A percentile compares a stretch with the other conserved stretches of the same genome.
phyloP scores from a whole-genome alignment of 495 filamentous ascomycete species.

The Aspergillus sclerotioniger region DNA sequence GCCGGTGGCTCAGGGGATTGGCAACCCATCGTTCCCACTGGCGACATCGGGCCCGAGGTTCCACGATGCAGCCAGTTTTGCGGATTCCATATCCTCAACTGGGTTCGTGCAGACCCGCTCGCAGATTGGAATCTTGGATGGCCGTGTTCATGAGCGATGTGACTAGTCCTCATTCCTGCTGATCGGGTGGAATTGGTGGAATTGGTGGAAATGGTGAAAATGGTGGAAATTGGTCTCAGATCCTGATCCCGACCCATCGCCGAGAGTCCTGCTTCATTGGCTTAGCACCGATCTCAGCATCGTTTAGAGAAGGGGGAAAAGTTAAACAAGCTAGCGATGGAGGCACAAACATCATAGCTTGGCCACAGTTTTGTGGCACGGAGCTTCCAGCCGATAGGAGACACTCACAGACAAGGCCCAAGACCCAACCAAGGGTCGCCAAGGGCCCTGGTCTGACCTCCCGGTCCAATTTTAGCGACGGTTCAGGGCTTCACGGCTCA shows the following conservation, averaged over 20 bases:
- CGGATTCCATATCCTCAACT: neutral
- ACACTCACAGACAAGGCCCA: neutral
- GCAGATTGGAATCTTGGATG: slow-evolving; percentile 1
- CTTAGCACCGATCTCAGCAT: neutral
- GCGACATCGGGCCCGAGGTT: slow-evolving; percentile 1
- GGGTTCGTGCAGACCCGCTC: slow-evolving; percentile 6
- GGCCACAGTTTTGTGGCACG: neutral
- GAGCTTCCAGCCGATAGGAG: neutral
- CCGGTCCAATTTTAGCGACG: neutral
- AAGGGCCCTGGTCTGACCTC: neutral
- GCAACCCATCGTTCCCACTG: slow-evolving; percentile 8
- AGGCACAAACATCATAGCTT: neutral
- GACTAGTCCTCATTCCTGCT: neutral
- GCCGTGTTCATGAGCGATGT: neutral
- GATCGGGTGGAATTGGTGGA: neutral
- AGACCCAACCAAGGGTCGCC: neutral
- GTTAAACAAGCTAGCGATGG: neutral
- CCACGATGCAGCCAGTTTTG: slow-evolving; percentile 3
- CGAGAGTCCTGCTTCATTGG: neutral
- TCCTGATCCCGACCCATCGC: neutral
- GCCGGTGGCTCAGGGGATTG: neutral
- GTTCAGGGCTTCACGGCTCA: neutral
- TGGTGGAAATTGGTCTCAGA: slow-evolving; percentile 9
- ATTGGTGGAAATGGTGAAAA: slow-evolving; percentile 1
- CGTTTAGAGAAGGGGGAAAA: neutral